phyloP scores from a whole-genome alignment of 768 basidiomycete species.

The Leccinum fibrillosum region DNA sequence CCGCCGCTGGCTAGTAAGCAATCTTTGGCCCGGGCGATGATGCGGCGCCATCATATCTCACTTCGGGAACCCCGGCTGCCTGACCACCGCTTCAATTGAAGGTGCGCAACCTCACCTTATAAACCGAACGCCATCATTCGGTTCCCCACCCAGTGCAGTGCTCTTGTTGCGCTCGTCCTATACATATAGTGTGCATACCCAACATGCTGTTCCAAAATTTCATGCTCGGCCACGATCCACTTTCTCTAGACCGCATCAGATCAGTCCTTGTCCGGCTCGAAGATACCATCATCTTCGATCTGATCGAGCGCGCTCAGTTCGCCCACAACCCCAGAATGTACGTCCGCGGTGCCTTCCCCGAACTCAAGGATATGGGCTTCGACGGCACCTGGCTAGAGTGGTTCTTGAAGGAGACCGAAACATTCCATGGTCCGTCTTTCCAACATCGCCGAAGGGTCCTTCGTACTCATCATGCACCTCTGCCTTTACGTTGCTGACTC shows the following conservation, averaged over 20 bases:
- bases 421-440: conserved; percentile 80
- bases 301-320: conserved; percentile 97
- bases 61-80: too few relatives aligned
- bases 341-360: conserved; percentile 70
- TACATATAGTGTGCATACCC: not conserved
- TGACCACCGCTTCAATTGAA: not conserved
- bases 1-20: too few relatives aligned
- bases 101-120: conserved; percentile 10
- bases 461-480: not conserved
- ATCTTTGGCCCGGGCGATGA: too few relatives aligned
- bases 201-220: conserved; percentile 65
- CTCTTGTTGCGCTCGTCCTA: conserved; percentile 9
- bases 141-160: too few relatives aligned
- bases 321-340: conserved; percentile 92
- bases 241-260: conserved; percentile 86
- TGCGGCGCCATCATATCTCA: too few relatives aligned
- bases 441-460: not conserved
- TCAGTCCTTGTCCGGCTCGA: conserved; percentile 86
- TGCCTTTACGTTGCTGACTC: not conserved
- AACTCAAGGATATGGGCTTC: conserved; percentile 72
- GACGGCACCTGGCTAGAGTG: conserved; percentile 93
- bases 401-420: conserved; percentile 95
- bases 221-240: conserved; percentile 65
- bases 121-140: not conserved
- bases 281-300: conserved; percentile 97